Evolutionary conservation across 495 filamentous ascomycete species (phyloP), one percentile per base, ranked within the genome.

Genomic region (Pyronema omphalodes): DNA sequence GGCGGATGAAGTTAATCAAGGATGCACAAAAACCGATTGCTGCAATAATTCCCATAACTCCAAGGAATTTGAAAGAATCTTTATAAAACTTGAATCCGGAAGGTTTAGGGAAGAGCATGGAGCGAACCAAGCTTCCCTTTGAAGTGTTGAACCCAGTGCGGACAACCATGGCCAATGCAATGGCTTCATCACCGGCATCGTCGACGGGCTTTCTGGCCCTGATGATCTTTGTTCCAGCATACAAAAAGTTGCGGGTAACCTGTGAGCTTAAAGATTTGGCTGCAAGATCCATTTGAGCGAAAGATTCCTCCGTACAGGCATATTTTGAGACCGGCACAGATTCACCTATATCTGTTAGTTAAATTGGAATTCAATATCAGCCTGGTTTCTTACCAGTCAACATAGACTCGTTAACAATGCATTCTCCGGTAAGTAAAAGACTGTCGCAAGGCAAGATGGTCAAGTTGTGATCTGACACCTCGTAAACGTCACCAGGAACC

Each of bases 341-440:
- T 73, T 99, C 93, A 44, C 88, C 88, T 81, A 51, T 9, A 54
- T 15, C 36, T 52, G 52, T 70, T 53, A 71, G 61, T 35, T 52
- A 33, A 9, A 23, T 15, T n/a, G 17, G 48, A 47, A 5, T 14
- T 7, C 17, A 2, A 49, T 37, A 18, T 37, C 15, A 51, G 18
- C 9, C 2, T 51, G 15, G 63, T 2, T 70, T 60, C 23, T 29
- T 63, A 82, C 82, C 83, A 39, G 93, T 99, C 34, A 99, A 78
- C 93, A 99, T 99, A 71, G 89, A 95, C 67, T 99, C 93, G 66
- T 99, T 99, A 56, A 99, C 88, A 57, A 99, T 96, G 67, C 88
- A 94, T 67, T 99, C 93, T 19, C 93, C 93, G 52, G 84, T 84
- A 5, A 99, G 70, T 7, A 99, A 71, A 37, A 99, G 72, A 65